A percentile compares a stretch with the other conserved stretches of the same genome.
phyloP scores from a whole-genome alignment of 2,329 filamentous ascomycete genomes.

The Byssoonygena ceratinophila region DNA sequence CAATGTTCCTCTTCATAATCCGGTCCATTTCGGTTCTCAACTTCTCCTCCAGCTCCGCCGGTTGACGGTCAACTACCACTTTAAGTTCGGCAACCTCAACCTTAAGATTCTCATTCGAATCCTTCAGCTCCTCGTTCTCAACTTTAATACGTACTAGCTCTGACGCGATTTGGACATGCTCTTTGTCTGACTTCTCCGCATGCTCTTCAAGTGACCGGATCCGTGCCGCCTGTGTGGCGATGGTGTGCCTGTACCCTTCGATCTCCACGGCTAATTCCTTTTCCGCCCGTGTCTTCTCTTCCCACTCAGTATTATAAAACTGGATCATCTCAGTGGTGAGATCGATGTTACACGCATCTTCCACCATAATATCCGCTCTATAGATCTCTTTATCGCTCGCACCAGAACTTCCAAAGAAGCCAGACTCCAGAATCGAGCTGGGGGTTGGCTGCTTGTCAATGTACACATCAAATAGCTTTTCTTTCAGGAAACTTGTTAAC shows the following conservation, averaged over 20 bases:
- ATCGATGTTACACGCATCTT: constrained; percentile 80
- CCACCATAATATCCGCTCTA: constrained; percentile 82
- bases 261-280: constrained; percentile 75
- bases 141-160: constrained; percentile 88
- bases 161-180: constrained; percentile 83
- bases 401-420: constrained; percentile 90
- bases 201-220: constrained; percentile 81
- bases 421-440: constrained; percentile 87
- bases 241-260: constrained; percentile 57
- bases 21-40: constrained; percentile 79
- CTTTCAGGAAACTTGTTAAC: constrained; percentile 81
- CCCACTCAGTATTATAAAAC: constrained; percentile 76
- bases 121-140: constrained; percentile 77
- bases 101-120: constrained; percentile 79
- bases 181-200: constrained; percentile 74
- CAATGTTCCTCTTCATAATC: constrained; percentile 82
- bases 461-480: constrained; percentile 90
- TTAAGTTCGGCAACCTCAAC: constrained; percentile 77
- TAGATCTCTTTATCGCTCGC: constrained; percentile 91
- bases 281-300: constrained; percentile 74
- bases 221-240: constrained; percentile 57
- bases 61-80: constrained; percentile 78
- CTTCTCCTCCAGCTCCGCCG: constrained; percentile 71
- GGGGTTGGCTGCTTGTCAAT: constrained; percentile 88
- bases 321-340: constrained; percentile 74